Evolutionary conservation across 108 stramenopile species (phyloP).

Genomic region (Pinguiococcus pyrenoidosus): DNA sequence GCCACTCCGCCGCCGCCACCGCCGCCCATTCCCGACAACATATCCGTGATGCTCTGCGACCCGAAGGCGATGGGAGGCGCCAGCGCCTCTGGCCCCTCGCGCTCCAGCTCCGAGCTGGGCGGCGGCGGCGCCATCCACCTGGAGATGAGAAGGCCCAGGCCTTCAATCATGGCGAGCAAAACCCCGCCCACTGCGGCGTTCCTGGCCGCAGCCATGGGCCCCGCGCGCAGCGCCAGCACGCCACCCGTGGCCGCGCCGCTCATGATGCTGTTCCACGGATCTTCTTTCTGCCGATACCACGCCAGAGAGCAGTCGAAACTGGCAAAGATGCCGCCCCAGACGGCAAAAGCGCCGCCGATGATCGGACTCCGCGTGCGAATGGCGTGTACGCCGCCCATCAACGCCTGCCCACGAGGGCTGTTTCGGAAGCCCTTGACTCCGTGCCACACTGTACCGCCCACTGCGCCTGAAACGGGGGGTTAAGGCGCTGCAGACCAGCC

Average conservation of each 20-base stretch:
- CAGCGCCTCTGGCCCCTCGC: no score
- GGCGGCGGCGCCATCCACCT: no score
- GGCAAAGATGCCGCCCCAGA: constrained; percentile 93
- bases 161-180: constrained; percentile 89
- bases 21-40: no score
- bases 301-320: constrained; percentile 85
- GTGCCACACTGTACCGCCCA: constrained; percentile 85
- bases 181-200: constrained; percentile 85
- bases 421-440: constrained; percentile 59
- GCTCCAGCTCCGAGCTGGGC: no score
- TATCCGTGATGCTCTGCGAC: no score
- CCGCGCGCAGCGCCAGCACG: constrained; percentile 81
- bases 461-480: constrained; percentile 9
- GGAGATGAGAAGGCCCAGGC: constrained; percentile 67
- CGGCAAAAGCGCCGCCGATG: constrained; percentile 69
- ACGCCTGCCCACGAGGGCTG: constrained; percentile 32
- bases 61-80: no score
- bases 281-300: constrained; percentile 84
- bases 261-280: constrained; percentile 97
- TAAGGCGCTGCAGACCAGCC: no score
- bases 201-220: constrained; percentile 79
- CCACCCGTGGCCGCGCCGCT: constrained; percentile 80
- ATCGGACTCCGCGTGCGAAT: constrained; percentile 57
- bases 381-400: constrained; percentile 47
- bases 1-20: no score